phyloP scores from a whole-genome alignment of 306 rosid genomes.

The Betula pendula region DNA sequence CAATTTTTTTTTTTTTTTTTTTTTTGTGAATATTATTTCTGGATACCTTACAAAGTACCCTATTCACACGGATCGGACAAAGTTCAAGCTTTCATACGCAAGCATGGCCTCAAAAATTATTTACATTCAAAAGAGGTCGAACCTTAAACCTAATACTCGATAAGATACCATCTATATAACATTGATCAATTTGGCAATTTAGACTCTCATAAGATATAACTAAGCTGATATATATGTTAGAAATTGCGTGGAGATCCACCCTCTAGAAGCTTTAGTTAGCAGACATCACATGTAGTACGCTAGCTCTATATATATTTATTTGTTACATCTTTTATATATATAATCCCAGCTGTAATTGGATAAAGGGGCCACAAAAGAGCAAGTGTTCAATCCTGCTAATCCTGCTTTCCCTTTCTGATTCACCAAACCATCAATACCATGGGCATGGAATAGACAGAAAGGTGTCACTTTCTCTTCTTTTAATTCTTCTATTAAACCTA shows the following conservation, averaged over 20 bases:
- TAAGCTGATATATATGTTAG: background rate
- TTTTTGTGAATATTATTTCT: too few species aligned
- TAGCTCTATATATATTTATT: background rate
- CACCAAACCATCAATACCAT: background rate
- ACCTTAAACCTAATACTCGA: too few species aligned
- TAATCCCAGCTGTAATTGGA: background rate
- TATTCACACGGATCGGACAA: too few species aligned
- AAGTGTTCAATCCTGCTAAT: background rate
- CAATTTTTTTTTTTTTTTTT: too few species aligned
- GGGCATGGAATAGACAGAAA: background rate
- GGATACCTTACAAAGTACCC: too few species aligned
- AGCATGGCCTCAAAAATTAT: too few species aligned
- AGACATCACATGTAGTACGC: background rate
- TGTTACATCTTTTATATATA: background rate
- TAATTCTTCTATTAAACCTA: background rate
- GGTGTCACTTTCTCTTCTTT: slow-evolving; percentile 2
- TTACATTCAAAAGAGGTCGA: too few species aligned
- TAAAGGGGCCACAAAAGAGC: background rate
- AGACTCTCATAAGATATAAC: background rate
- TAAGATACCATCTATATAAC: too few species aligned
- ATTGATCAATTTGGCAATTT: background rate
- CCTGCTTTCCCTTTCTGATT: background rate
- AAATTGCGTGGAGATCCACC: slow-evolving; percentile 19
- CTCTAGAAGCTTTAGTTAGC: slow-evolving; percentile 16
- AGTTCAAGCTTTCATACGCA: too few species aligned